These are phyloP conservation scores for Thalassiosira allenii DNA, from an alignment of 352 stramenopile species.

Conservation along the genomic window DNA sequence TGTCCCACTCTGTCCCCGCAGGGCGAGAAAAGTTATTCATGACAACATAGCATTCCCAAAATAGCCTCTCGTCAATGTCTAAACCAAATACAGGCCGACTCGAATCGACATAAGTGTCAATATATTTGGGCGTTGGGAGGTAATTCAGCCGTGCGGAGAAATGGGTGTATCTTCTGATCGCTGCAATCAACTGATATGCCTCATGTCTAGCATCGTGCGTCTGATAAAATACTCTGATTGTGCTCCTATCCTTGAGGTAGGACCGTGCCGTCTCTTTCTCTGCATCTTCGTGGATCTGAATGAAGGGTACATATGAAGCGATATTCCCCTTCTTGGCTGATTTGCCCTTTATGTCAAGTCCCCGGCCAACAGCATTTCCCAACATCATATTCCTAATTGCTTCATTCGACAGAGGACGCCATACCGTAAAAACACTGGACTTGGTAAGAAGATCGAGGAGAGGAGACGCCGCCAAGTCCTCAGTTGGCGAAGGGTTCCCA, in stretches of 20 bases:
- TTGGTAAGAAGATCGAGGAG: conserved; percentile 39
- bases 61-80: conserved; percentile 46
- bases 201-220: conserved; percentile 37
- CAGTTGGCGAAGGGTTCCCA: conserved; percentile 12
- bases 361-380: conserved; percentile 48
- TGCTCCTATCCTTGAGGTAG: no score
- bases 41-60: conserved; percentile 62
- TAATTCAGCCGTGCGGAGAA: no score
- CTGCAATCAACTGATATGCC: conserved; percentile 38
- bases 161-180: no score
- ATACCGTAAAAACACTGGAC: conserved; percentile 42
- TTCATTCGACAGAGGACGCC: conserved; percentile 23
- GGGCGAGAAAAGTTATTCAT: conserved; percentile 45
- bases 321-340: conserved; percentile 53
- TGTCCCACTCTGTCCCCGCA: conserved; percentile 43
- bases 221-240: conserved; percentile 69
- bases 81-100: conserved; percentile 32
- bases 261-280: conserved; percentile 52
- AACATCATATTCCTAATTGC: conserved; percentile 66
- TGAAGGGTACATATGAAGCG: conserved; percentile 54
- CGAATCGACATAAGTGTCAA: conserved; percentile 30
- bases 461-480: conserved; percentile 17
- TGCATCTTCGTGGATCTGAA: conserved; percentile 52
- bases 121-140: no score
- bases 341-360: conserved; percentile 63